Percentiles rank a stretch among this genome's conserved stretches.
Conservation (phyloP, 495 filamentous ascomycete genomes). For the Hypoxylon trugodes region DNA sequence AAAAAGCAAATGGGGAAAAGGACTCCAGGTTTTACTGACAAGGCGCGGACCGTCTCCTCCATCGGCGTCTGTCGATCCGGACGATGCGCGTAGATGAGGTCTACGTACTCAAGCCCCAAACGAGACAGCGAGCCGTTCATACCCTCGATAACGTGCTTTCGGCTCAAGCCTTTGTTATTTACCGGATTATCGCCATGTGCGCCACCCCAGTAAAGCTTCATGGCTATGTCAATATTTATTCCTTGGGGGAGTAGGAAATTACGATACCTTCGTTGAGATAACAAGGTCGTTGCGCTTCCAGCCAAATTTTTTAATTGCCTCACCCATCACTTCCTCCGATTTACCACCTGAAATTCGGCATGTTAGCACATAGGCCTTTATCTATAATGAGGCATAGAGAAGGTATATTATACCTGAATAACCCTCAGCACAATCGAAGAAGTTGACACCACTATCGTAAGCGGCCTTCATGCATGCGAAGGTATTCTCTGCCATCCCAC, state of each 20-base stretch:
- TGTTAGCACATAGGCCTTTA: constrained; percentile 2
- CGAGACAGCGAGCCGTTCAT: constrained; percentile 70
- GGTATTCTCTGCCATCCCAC: constrained; percentile 60
- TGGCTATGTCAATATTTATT: neutral
- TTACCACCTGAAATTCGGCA: constrained; percentile 55
- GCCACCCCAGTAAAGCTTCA: constrained; percentile 71
- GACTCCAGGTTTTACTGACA: too few relatives aligned
- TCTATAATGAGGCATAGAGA: neutral
- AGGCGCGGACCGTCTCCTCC: constrained; percentile 84
- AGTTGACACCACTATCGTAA: constrained; percentile 79
- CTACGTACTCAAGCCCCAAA: constrained; percentile 77
- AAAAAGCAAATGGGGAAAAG: too few relatives aligned
- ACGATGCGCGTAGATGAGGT: constrained; percentile 85
- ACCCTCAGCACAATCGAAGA: constrained; percentile 72
- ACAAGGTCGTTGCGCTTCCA: constrained; percentile 87
- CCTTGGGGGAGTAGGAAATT: neutral
- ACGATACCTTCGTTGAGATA: constrained; percentile 65
- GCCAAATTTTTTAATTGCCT: constrained; percentile 69
- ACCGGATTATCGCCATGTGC: constrained; percentile 68
- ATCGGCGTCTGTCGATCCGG: constrained; percentile 85
- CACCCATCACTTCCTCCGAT: constrained; percentile 77
- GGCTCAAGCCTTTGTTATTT: constrained; percentile 79
- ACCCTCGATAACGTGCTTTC: constrained; percentile 83
- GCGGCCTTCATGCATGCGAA: constrained; percentile 77
- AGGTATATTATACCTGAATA: constrained; percentile 59